Conservation (phyloP, 345 rosid genomes). For the Gossypium bickii region DNA sequence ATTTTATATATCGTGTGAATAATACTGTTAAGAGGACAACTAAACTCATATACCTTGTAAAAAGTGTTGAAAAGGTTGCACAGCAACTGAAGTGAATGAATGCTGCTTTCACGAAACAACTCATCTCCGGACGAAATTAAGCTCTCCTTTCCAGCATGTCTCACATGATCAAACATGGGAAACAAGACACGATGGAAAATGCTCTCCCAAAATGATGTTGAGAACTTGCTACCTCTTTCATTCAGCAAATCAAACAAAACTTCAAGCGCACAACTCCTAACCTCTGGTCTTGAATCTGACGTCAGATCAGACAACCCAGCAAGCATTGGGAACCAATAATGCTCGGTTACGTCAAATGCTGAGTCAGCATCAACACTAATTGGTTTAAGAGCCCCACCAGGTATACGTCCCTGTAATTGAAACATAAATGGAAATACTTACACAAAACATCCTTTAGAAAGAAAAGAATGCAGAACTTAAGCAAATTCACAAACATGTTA, state of each 20-base stretch:
- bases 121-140: conserved; percentile 53
- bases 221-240: conserved; percentile 72
- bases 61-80: conserved; percentile 91
- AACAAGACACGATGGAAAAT: conserved; percentile 70
- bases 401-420: conserved; percentile 52
- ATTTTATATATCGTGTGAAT: background rate
- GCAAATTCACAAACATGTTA: background rate
- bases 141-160: conserved; percentile 63
- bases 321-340: conserved; percentile 78
- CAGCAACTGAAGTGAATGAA: conserved; percentile 69
- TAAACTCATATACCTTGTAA: conserved; percentile 37
- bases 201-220: conserved; percentile 73
- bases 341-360: conserved; percentile 57
- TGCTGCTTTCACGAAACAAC: conserved; percentile 69
- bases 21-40: conserved; percentile 32
- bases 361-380: conserved; percentile 39
- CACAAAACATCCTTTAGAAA: background rate
- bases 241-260: conserved; percentile 73
- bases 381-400: conserved; percentile 66
- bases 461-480: background rate
- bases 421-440: conserved; percentile 13
- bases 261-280: conserved; percentile 71
- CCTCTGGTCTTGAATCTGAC: conserved; percentile 64
- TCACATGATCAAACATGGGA: conserved; percentile 75
- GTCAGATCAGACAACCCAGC: conserved; percentile 77